These are phyloP conservation scores for Pestalotiopsis sp. DNA, from an alignment of 2,329 filamentous ascomycete species.

Conservation along the genomic window DNA sequence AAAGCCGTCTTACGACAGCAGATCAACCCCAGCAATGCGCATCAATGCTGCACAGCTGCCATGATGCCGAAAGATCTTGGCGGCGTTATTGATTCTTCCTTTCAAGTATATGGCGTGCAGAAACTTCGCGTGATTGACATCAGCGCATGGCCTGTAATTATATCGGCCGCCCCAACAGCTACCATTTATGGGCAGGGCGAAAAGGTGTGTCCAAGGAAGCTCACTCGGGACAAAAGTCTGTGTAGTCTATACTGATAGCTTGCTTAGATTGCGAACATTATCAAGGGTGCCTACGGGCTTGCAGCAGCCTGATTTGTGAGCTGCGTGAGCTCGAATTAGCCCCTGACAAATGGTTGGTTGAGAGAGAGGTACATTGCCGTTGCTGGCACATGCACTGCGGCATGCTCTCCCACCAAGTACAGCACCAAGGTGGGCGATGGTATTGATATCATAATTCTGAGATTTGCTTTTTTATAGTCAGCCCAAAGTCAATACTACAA, in stretches of 20 bases:
- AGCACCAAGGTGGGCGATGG: no score
- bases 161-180: constrained; percentile 13
- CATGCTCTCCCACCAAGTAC: no score
- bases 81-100: constrained; percentile 42
- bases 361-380: no score
- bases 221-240: not conserved
- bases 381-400: no score
- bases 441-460: no score
- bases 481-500: no score
- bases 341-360: no score
- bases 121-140: constrained; percentile 19
- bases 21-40: constrained; percentile 25
- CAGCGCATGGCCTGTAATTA: constrained; percentile 17
- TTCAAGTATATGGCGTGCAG: constrained; percentile 20
- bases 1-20: constrained; percentile 19
- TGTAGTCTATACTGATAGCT: not conserved
- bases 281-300: not conserved
- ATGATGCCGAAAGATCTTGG: constrained; percentile 46
- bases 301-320: not conserved
- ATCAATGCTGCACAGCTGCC: constrained; percentile 31
- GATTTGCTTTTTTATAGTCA: no score
- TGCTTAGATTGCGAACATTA: not conserved
- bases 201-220: constrained; percentile 13
- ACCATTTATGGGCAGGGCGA: constrained; percentile 18
- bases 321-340: not conserved